phyloP scores from a whole-genome alignment of 257 asterid genomes.

The Petunia secreta region DNA sequence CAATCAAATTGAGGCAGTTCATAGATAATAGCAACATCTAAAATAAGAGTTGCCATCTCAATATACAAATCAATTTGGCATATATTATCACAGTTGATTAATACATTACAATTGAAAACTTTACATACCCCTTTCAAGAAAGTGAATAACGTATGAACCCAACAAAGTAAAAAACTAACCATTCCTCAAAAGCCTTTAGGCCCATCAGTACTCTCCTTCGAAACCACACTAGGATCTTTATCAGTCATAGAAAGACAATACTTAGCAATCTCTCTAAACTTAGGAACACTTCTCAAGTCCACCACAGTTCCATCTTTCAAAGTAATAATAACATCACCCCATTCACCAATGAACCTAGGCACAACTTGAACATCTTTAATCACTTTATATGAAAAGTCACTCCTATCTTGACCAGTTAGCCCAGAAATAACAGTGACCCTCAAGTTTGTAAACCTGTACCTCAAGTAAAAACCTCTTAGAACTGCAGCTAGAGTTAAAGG shows the following conservation, averaged over 20 bases:
- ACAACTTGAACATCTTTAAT: constrained; percentile 92
- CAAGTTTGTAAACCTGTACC: constrained; percentile 82
- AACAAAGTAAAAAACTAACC: background rate
- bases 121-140: background rate
- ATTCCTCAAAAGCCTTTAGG: constrained; percentile 67
- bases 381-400: constrained; percentile 80
- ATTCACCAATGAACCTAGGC: constrained; percentile 92
- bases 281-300: constrained; percentile 94
- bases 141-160: background rate
- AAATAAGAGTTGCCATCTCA: background rate
- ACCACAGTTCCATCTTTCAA: constrained; percentile 84
- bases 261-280: constrained; percentile 92
- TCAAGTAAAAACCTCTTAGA: constrained; percentile 68
- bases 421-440: constrained; percentile 94
- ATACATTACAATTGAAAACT: constrained; percentile 5
- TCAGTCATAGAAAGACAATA: constrained; percentile 78
- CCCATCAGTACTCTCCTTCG: constrained; percentile 45
- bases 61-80: background rate
- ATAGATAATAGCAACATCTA: background rate
- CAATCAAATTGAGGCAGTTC: background rate
- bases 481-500: constrained; percentile 88
- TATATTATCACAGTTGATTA: background rate
- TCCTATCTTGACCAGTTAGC: constrained; percentile 84
- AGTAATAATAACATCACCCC: constrained; percentile 94
- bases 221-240: constrained; percentile 41